Evolutionary conservation across 2,329 filamentous ascomycete species (phyloP).

Genomic region (Cryphonectria parasitica): DNA sequence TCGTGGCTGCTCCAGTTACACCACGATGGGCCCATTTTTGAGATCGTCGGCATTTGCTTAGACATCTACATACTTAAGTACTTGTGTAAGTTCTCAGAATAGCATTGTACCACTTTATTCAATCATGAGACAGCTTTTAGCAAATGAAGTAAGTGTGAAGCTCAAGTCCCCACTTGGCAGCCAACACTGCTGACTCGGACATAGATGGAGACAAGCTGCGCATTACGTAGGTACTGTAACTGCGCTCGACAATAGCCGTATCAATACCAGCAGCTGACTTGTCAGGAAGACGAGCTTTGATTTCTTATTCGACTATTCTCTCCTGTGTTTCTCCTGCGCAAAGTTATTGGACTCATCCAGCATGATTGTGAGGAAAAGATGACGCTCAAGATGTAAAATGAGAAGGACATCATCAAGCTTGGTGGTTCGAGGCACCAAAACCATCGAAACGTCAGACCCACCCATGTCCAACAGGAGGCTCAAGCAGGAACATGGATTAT

Average conservation of each 20-base stretch:
- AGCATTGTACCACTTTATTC: not conserved
- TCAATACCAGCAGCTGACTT: not conserved
- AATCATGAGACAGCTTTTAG: not conserved
- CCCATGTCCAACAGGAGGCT: conserved; percentile 12
- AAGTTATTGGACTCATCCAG: not conserved
- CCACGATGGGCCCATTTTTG: not conserved
- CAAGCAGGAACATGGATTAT: not conserved
- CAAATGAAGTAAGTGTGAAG: not conserved
- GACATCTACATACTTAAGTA: not conserved
- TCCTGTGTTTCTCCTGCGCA: not conserved
- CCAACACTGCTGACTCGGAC: not conserved
- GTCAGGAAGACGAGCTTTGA: not conserved
- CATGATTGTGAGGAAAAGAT: not conserved
- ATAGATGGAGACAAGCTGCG: not conserved
- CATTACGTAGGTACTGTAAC: not conserved
- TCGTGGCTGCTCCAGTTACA: not conserved
- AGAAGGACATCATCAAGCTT: not conserved
- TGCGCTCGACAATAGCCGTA: not conserved
- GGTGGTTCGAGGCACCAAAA: conserved; percentile 6
- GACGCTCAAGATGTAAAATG: not conserved
- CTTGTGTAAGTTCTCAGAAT: not conserved
- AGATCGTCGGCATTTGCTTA: not conserved
- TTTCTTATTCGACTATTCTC: not conserved
- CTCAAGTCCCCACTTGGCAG: not conserved
- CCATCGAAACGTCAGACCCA: conserved; percentile 10